These are phyloP conservation scores for Hypholoma sublateritium DNA, from an alignment of 768 basidiomycete species.

Conservation along the genomic window DNA sequence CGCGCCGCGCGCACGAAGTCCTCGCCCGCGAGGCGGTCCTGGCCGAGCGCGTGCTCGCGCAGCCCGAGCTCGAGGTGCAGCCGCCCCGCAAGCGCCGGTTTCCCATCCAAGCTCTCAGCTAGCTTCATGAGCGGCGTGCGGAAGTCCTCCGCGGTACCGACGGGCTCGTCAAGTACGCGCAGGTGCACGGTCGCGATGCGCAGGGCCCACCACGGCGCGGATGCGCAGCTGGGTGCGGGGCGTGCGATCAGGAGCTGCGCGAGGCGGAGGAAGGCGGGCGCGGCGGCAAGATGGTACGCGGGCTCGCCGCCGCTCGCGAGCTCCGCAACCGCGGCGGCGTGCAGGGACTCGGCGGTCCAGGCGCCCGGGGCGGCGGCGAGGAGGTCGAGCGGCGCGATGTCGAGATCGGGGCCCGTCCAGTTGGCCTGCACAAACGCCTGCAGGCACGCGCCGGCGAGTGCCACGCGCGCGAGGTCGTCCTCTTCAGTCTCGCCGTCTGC, in stretches of 20 bases:
- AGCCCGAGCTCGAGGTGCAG: constrained; percentile 77
- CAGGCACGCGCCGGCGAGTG: constrained; percentile 74
- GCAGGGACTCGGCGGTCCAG: constrained; percentile 49
- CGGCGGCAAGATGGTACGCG: constrained; percentile 84
- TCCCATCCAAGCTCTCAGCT: constrained; percentile 35
- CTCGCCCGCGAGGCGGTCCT: constrained; percentile 78
- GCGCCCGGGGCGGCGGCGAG: constrained; percentile 21
- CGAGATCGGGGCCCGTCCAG: constrained; percentile 93
- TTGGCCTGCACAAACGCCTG: constrained; percentile 92
- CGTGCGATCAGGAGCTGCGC: constrained; percentile 72
- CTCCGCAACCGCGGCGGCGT: constrained; percentile 67
- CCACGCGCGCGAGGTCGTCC: constrained; percentile 56
- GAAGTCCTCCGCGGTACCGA: constrained; percentile 48
- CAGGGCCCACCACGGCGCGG: constrained; percentile 84
- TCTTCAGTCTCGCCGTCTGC: constrained; percentile 33
- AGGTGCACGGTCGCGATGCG: constrained; percentile 72
- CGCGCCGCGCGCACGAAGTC: constrained; percentile 77
- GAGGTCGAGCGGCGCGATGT: constrained; percentile 49
- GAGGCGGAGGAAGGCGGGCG: constrained; percentile 70
- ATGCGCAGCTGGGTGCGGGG: constrained; percentile 41
- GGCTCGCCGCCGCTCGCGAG: constrained; percentile 90
- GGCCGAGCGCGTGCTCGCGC: constrained; percentile 70
- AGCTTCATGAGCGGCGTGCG: constrained; percentile 43
- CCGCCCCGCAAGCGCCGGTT: constrained; percentile 67
- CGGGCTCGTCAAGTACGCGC: constrained; percentile 82